Percentiles rank a stretch among this genome's conserved stretches.
Conservation (phyloP, 2,329 filamentous ascomycete genomes). For the Dothideomycetes sp. region DNA sequence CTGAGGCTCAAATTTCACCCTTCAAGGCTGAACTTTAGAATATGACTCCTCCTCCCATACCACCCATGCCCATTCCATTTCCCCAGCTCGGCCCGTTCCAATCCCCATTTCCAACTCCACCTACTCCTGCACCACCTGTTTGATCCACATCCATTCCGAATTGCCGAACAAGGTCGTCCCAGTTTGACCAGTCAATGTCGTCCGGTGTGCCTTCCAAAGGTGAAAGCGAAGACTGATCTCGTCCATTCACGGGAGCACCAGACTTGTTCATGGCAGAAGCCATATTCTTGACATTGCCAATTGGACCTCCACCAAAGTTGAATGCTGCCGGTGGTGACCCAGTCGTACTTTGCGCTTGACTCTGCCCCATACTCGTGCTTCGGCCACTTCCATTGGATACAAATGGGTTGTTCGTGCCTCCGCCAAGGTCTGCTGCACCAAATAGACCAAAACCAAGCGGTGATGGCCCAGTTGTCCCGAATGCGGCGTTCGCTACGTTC, state of each 20-base stretch:
- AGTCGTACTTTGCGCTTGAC: too few relatives aligned
- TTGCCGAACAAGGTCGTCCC: constrained; percentile 37
- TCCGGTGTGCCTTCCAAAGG: constrained; percentile 23
- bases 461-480: neutral
- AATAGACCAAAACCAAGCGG: neutral
- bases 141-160: constrained; percentile 29
- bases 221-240: too few relatives aligned
- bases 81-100: neutral
- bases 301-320: too few relatives aligned
- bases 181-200: constrained; percentile 36
- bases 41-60: neutral
- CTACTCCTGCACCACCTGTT: neutral
- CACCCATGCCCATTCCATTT: neutral
- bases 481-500: neutral
- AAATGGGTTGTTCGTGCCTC: too few relatives aligned
- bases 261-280: too few relatives aligned
- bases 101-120: neutral
- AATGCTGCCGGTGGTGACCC: neutral
- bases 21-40: too few relatives aligned
- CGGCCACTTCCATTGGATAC: neutral
- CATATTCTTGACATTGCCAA: too few relatives aligned
- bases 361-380: too few relatives aligned
- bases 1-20: too few relatives aligned
- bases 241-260: too few relatives aligned
- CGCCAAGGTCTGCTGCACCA: too few relatives aligned